Evolutionary conservation across 768 basidiomycete genomes (phyloP).

Genomic region (Punctularia strigosozonata): DNA sequence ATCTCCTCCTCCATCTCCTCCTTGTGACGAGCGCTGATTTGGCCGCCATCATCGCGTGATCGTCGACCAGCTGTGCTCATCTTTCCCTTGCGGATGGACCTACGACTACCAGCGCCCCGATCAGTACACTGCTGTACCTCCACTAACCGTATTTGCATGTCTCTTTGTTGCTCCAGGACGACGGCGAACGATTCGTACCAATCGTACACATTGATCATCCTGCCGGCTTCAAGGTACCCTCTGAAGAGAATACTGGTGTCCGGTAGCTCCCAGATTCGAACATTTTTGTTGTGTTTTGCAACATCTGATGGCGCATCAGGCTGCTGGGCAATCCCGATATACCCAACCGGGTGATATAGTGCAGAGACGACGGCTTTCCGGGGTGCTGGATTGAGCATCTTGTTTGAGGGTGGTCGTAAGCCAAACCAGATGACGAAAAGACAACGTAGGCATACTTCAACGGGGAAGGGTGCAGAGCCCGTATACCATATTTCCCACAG

Average conservation of each 20-base stretch:
- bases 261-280: conserved; percentile 40
- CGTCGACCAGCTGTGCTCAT: no score
- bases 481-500: conserved; percentile 74
- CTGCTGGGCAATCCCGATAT: no score
- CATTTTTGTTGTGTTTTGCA: no score
- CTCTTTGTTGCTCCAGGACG: conserved; percentile 50
- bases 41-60: conserved; percentile 13
- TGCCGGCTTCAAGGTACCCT: conserved; percentile 69
- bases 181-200: conserved; percentile 74
- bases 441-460: conserved; percentile 46
- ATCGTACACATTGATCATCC: conserved; percentile 79
- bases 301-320: no score
- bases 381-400: conserved; percentile 64
- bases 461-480: conserved; percentile 48
- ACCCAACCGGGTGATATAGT: conserved; percentile 47
- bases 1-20: conserved; percentile 27
- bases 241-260: conserved; percentile 70
- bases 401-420: not conserved
- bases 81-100: not conserved
- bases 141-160: conserved; percentile 2
- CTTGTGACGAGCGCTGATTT: no score
- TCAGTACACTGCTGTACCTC: no score
- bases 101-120: not conserved
- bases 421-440: not conserved
- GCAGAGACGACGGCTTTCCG: conserved; percentile 51